A percentile compares a stretch with the other conserved stretches of the same genome.
Conservation (phyloP, 73 alveolate species). For the Effrenium voratum region DNA sequence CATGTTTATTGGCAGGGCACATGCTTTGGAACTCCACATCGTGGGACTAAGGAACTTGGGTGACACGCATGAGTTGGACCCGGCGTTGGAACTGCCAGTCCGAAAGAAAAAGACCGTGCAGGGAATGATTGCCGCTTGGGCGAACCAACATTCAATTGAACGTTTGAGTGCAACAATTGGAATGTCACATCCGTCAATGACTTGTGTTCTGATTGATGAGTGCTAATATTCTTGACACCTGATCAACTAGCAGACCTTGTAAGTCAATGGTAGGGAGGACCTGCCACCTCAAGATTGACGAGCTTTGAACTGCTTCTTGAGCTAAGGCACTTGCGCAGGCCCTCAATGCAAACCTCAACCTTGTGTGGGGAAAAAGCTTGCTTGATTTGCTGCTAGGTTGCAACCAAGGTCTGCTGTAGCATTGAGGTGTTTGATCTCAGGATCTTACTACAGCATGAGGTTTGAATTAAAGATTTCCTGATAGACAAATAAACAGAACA, state of each 20-base stretch:
- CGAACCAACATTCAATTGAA: background rate
- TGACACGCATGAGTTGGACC: background rate
- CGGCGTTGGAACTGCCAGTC: background rate
- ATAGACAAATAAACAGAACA: no score
- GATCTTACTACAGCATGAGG: no score
- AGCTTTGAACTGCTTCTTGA: background rate
- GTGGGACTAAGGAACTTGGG: constrained; percentile 27
- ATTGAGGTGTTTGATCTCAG: no score
- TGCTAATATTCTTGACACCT: no score
- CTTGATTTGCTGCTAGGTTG: background rate
- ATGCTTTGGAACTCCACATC: no score
- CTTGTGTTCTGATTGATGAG: background rate
- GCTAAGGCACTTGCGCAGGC: background rate
- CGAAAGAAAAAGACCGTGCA: background rate
- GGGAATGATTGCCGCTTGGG: background rate
- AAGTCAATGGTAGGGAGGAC: background rate
- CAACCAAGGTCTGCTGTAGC: no score
- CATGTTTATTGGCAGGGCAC: no score
- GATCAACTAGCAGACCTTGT: background rate
- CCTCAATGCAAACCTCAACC: background rate
- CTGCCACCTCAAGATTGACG: background rate
- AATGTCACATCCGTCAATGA: background rate
- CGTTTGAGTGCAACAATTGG: background rate
- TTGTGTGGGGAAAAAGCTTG: background rate
- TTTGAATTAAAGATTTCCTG: no score